A percentile compares a stretch with the other conserved stretches of the same genome.
These are phyloP conservation scores for Candida awuae DNA, from an alignment of 805 yeast genomes.

Conservation along the genomic window DNA sequence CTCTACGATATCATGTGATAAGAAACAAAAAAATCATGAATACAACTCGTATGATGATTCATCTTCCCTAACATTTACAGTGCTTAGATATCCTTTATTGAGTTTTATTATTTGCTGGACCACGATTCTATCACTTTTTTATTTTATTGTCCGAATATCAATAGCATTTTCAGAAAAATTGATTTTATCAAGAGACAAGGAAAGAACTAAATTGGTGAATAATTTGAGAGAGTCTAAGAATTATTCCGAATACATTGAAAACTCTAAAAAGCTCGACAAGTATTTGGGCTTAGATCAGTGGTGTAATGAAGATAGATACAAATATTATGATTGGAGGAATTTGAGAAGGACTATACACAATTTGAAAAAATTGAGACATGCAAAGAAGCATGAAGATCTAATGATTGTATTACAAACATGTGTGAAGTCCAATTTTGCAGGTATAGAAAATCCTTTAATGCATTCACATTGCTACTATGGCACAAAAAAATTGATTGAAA, in stretches of 20 bases:
- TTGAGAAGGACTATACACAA: constrained; percentile 40
- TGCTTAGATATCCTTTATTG: constrained; percentile 63
- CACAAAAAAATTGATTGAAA: constrained; percentile 52
- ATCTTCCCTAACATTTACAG: constrained; percentile 29
- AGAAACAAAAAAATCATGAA: background rate
- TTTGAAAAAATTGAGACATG: constrained; percentile 30
- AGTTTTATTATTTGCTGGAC: constrained; percentile 49
- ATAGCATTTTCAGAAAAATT: constrained; percentile 56
- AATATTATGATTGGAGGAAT: constrained; percentile 62
- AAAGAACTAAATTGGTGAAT: constrained; percentile 40
- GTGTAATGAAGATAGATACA: constrained; percentile 52
- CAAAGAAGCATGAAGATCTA: constrained; percentile 36
- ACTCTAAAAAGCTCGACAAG: constrained; percentile 51
- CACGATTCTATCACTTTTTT: constrained; percentile 37
- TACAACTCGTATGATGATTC: constrained; percentile 11
- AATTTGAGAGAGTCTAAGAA: constrained; percentile 40
- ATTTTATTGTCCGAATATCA: constrained; percentile 46
- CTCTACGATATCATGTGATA: background rate
- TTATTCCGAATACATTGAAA: constrained; percentile 55
- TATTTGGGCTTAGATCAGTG: constrained; percentile 54
- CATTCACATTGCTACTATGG: constrained; percentile 74
- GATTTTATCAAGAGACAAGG: constrained; percentile 50
- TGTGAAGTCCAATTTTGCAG: constrained; percentile 67
- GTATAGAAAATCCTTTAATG: constrained; percentile 61
- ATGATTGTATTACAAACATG: constrained; percentile 56